Conservation (phyloP, 1,139 yeast species). For the Eremothecium gossypii region DNA sequence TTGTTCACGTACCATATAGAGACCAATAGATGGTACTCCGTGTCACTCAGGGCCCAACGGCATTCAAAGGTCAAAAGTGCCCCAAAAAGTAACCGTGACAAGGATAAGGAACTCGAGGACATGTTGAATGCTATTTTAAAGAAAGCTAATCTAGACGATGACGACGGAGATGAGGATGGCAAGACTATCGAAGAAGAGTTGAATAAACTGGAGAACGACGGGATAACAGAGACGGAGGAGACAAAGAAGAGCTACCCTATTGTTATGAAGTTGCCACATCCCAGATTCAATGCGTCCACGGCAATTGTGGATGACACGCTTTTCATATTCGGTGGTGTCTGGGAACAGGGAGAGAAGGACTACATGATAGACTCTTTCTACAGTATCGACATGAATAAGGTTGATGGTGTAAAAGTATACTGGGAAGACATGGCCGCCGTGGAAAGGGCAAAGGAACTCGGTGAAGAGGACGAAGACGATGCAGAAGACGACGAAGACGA, state of each 20-base stretch:
- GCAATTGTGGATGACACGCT: conserved; percentile 79
- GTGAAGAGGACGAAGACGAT: conserved; percentile 52
- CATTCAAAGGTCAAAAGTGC: conserved; percentile 35
- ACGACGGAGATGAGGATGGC: conserved; percentile 40
- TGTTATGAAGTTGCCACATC: conserved; percentile 65
- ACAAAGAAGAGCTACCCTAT: conserved; percentile 36
- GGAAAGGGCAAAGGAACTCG: conserved; percentile 44
- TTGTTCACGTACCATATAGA: conserved; percentile 78
- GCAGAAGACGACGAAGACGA: conserved; percentile 62
- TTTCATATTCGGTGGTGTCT: conserved; percentile 87
- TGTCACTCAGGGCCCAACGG: conserved; percentile 57
- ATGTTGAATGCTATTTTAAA: conserved; percentile 66
- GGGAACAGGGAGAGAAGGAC: conserved; percentile 83
- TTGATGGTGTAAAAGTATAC: conserved; percentile 79
- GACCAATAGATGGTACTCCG: conserved; percentile 79
- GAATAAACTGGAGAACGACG: conserved; percentile 32
- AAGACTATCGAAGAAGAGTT: conserved; percentile 36
- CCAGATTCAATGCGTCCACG: conserved; percentile 78
- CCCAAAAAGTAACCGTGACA: conserved; percentile 35
- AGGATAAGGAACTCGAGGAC: conserved; percentile 79
- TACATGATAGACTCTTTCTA: conserved; percentile 78
- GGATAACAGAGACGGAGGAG: conserved; percentile 24
- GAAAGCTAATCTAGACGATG: conserved; percentile 58
- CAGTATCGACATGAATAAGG: conserved; percentile 71
- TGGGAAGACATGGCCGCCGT: conserved; percentile 79